Evolutionary conservation across 1,139 yeast genomes (phyloP), one percentile per base, ranked within the genome.

Genomic region (Hansenula sp.): DNA sequence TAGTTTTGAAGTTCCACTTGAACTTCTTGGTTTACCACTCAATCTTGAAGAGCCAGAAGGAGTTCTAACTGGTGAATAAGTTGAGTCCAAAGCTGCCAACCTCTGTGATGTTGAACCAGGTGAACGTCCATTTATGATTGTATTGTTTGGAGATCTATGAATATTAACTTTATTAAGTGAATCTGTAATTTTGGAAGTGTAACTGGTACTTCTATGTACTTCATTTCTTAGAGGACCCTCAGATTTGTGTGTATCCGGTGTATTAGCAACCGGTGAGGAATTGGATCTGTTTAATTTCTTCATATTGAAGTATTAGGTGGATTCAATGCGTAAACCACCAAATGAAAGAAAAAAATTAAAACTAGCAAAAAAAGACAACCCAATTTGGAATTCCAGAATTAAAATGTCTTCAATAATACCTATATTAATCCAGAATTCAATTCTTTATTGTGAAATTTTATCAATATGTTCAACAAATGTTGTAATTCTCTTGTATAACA

Each of bases 21-120:
- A 39, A 12, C 50, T 36, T 31, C 59, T 39, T 18, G 51, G 43
- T 18, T 47, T 51, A 7, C 11, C 4, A 6, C 41, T 22, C 14
- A 41, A 32, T 20, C 57, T 38, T n/a, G 41, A 39, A 1, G 57
- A 43, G 9, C 39, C 45, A 1, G 57, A 50, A 3, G 53, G 49
- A 0, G 57, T 49, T 47, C 59, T 52, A 2, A 36, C 51, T 1
- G 58, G 55, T 1, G 56, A 47, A 32, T 51, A 49, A 3, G 44
- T 26, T 19, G 46, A 45, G 3, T 52, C 53, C 14, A 40, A 36
- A 14, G 47, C 39, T 18, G 52, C 25, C 30, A 44, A 33, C 36
- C 56, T 37, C 27, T 48, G 55, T 4, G 40, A 20, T 13, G 41
- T 42, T n/a, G 51, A 29, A 24, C 37, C 41, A 13, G 51, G 43